Evolutionary conservation across 352 stramenopile genomes (phyloP), one percentile per base, ranked within the genome.

Genomic region (Pythium folliculosum): DNA sequence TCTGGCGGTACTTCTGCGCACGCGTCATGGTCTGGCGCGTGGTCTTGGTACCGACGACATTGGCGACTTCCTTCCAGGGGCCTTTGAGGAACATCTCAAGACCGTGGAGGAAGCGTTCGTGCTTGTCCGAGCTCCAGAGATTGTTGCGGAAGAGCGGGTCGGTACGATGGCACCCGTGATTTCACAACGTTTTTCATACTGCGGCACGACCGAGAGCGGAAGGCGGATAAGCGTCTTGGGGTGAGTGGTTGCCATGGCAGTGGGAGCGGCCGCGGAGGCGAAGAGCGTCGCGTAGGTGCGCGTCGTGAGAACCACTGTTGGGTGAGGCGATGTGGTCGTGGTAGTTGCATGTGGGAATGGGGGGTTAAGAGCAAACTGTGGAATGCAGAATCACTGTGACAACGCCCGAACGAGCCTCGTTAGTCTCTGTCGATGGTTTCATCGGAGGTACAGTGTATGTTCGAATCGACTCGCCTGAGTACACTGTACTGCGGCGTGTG

Each of bases 11-110:
- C 74, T 92, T 92, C 35, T 92, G 84, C 44, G 84, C 84, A 54
- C 91, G 84, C 0, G 84, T 92, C 84, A 92, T 92, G 50, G 98
- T 99, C 76, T 99, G 97, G 14, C 96, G 90, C 7, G 94, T 82
- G 6, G 88, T 95, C 62, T 94, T 92, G 13, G 86, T 92, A 52
- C 86, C 82, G 43, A 95, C 74, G 43, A 87, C 61, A 3, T 72
- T 75, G 13, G 83, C 81, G 54, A 90, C 86, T 32, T 81, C 73
- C 48, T 89, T 89, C 82, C 80, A 91, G 19, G 82, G 80, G 2
- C 80, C 80, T 3, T 73, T 78, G 38, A 80, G 82, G 73, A 81
- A 90, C 23, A 83, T 62, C 65, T 88, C 78, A 49, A 90, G 74
- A 0, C 77, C 81, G 59, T 81, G 67, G 2, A 90, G 65, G 65